Evolutionary conservation across 176 grass and related monocot species (phyloP).

Genomic region (Cymbopogon citratus): DNA sequence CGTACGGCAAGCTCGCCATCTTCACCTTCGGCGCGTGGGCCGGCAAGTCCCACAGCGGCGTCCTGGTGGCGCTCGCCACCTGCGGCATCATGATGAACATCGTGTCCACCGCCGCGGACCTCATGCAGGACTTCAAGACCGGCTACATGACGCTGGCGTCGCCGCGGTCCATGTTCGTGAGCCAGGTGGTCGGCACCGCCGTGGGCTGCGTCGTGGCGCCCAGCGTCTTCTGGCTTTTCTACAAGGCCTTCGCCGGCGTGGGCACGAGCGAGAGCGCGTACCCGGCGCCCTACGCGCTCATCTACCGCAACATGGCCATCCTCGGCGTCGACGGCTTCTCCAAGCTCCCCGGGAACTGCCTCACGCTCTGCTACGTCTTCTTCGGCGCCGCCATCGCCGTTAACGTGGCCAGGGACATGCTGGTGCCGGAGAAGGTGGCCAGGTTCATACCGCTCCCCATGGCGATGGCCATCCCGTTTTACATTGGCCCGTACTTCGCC

Average conservation of each 20-base stretch:
- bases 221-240: conserved; percentile 69
- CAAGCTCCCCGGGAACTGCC: conserved; percentile 40
- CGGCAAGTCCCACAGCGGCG: conserved; percentile 37
- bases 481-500: conserved; percentile 48
- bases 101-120: conserved; percentile 50
- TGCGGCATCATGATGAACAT: conserved; percentile 75
- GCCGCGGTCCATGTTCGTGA: conserved; percentile 56
- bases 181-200: conserved; percentile 61
- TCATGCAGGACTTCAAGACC: conserved; percentile 76
- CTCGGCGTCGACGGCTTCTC: conserved; percentile 42
- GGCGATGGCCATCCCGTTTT: conserved; percentile 64
- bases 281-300: conserved; percentile 43
- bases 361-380: conserved; percentile 41
- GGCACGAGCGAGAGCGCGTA: conserved; percentile 22
- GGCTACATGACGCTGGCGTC: conserved; percentile 56
- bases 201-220: conserved; percentile 64
- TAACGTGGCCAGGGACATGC: conserved; percentile 30
- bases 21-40: conserved; percentile 79
- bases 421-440: conserved; percentile 22
- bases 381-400: conserved; percentile 30
- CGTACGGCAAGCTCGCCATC: conserved; percentile 85
- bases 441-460: conserved; percentile 43
- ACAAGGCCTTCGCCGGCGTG: conserved; percentile 32
- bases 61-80: conserved; percentile 46
- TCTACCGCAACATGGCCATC: conserved; percentile 59